phyloP scores from a whole-genome alignment of 768 basidiomycete genomes.

The Boletus sp. region DNA sequence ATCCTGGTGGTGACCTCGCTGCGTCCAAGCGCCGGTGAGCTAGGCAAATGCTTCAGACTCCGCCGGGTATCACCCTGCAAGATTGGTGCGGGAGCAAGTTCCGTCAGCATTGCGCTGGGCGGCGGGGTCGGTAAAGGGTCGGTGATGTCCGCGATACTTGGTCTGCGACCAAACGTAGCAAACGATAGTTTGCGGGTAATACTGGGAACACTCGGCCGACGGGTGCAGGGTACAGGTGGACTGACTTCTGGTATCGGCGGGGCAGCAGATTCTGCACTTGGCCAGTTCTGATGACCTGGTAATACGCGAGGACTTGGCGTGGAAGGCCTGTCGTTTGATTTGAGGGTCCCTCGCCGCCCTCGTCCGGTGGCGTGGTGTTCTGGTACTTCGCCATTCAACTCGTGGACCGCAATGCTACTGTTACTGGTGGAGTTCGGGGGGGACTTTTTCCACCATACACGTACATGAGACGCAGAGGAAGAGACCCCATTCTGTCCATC shows the following conservation, averaged over 20 bases:
- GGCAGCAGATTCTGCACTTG: constrained; percentile 20
- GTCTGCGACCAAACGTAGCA: constrained; percentile 25
- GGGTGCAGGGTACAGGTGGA: constrained; percentile 4
- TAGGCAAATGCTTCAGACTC: constrained; percentile 25
- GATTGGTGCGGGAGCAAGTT: constrained; percentile 19
- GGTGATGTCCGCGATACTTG: constrained; percentile 21
- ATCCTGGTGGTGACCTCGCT: background rate
- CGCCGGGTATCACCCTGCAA: constrained; percentile 9
- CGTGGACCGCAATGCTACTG: constrained; percentile 11
- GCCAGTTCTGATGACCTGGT: constrained; percentile 19
- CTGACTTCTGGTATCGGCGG: constrained; percentile 5
- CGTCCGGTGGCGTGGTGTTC: constrained; percentile 4
- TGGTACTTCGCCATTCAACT: constrained; percentile 1
- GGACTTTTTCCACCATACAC: constrained; percentile 32
- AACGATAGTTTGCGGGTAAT: constrained; percentile 33
- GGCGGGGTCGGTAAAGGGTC: constrained; percentile 21
- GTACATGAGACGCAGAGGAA: constrained; percentile 16
- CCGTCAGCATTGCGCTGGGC: constrained; percentile 4
- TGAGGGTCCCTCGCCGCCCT: constrained; percentile 6
- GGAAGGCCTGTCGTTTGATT: constrained; percentile 10
- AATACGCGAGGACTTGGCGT: constrained; percentile 21
- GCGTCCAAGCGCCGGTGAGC: constrained; percentile 18
- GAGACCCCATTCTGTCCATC: constrained; percentile 5
- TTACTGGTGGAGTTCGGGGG: constrained; percentile 9
- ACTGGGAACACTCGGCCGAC: constrained; percentile 28